Evolutionary conservation across 202 grass and related monocot species (phyloP).

Genomic region (Carex arenaria): DNA sequence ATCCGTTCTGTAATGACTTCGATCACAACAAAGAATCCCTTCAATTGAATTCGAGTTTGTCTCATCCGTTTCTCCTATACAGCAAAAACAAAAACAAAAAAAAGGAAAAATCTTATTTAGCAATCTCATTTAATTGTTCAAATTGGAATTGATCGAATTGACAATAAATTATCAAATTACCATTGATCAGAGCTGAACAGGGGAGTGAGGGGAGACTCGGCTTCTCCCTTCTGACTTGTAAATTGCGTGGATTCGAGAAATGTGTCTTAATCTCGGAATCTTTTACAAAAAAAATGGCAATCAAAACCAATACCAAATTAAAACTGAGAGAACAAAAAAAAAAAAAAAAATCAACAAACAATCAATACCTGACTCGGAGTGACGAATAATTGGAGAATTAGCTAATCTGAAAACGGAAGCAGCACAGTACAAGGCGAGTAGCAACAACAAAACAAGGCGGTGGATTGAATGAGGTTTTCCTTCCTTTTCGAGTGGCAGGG

Average conservation of each 20-base stretch:
- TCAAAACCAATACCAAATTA: constrained; percentile 1
- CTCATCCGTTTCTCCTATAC: constrained; percentile 44
- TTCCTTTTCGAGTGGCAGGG: not conserved
- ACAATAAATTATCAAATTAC: constrained; percentile 26
- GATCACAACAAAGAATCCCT: constrained; percentile 68
- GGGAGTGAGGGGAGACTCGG: constrained; percentile 54
- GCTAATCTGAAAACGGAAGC: constrained; percentile 62
- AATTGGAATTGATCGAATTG: not conserved
- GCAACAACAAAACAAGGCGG: constrained; percentile 50
- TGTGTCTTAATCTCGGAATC: constrained; percentile 80
- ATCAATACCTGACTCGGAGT: constrained; percentile 43
- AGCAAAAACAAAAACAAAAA: not conserved
- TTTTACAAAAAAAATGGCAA: constrained; percentile 21
- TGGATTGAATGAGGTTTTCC: constrained; percentile 11
- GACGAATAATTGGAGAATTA: constrained; percentile 47
- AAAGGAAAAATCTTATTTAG: not conserved
- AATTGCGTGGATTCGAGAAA: constrained; percentile 50
- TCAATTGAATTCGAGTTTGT: constrained; percentile 16
- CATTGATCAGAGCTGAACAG: constrained; percentile 69
- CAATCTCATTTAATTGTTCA: not conserved
- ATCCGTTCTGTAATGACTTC: constrained; percentile 83
- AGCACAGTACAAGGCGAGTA: constrained; percentile 60
- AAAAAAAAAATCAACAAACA: not conserved
- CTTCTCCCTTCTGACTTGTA: constrained; percentile 63
- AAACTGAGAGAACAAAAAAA: too few relatives aligned